A percentile compares a stretch with the other conserved stretches of the same genome.
phyloP scores from a whole-genome alignment of 176 grass and related monocot species.

The Oryza meridionalis region DNA sequence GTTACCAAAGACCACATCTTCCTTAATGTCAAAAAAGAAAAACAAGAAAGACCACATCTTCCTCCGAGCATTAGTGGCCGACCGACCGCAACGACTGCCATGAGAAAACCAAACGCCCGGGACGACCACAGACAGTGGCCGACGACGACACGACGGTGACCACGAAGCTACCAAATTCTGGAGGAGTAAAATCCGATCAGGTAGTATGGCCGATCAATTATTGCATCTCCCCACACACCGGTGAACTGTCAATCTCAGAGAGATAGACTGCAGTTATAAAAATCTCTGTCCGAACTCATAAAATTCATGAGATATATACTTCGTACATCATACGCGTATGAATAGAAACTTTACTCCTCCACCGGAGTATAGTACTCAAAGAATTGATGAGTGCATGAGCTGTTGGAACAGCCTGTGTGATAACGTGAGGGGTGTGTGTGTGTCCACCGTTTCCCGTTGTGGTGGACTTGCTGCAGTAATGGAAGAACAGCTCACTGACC shows the following conservation, averaged over 20 bases:
- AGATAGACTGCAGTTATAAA: not conserved
- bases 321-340: not conserved
- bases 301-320: not conserved
- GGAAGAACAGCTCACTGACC: conserved; percentile 29
- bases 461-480: not conserved
- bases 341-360: not conserved
- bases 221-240: not conserved
- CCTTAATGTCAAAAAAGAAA: no score
- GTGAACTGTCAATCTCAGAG: not conserved
- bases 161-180: not conserved
- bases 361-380: not conserved
- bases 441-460: conserved; percentile 21
- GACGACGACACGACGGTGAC: not conserved
- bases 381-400: conserved; percentile 5
- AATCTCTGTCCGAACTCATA: not conserved
- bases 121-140: not conserved
- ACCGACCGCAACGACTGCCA: not conserved
- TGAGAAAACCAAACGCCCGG: no score
- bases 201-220: not conserved
- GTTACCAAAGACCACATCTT: not conserved
- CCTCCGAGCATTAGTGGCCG: not conserved
- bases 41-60: not conserved
- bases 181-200: not conserved
- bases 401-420: conserved; percentile 34
- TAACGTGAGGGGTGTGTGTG: not conserved